Evolutionary conservation across 345 rosid species (phyloP).

Genomic region (Anacardium occidentale): DNA sequence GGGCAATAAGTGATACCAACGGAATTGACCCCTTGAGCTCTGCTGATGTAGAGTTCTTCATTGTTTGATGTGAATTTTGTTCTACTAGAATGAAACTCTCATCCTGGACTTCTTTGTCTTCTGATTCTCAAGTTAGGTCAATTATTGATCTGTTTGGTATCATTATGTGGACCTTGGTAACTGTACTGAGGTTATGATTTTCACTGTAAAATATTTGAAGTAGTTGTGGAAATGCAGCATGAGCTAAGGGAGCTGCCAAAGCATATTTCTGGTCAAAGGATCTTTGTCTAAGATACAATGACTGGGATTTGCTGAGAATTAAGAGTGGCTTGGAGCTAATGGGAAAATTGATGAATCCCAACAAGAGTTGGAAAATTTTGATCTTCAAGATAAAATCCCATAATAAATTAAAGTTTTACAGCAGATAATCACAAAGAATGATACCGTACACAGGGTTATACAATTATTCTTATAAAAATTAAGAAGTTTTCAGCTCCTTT

Average conservation of each 20-base stretch:
- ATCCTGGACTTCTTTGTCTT: neutral
- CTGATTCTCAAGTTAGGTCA: neutral
- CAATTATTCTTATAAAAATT: too few relatives aligned
- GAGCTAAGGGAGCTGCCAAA: constrained; percentile 78
- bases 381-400: constrained; percentile 33
- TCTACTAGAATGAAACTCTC: too few relatives aligned
- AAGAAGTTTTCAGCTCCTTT: too few relatives aligned
- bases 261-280: constrained; percentile 85
- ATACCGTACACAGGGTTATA: too few relatives aligned
- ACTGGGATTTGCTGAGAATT: constrained; percentile 69
- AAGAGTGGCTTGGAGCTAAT: constrained; percentile 55
- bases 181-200: constrained; percentile 15
- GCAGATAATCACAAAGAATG: too few relatives aligned
- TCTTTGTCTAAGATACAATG: constrained; percentile 84
- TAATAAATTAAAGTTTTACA: too few relatives aligned
- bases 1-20: too few relatives aligned
- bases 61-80: too few relatives aligned
- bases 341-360: constrained; percentile 34
- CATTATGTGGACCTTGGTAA: neutral
- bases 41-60: too few relatives aligned
- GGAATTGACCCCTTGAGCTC: too few relatives aligned
- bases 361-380: constrained; percentile 33
- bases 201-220: constrained; percentile 76
- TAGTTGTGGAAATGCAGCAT: constrained; percentile 92
- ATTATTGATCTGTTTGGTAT: neutral